Base-by-base conservation (phyloP, 2,329 filamentous ascomycete genomes). In the Cadophora sp. region DNA sequence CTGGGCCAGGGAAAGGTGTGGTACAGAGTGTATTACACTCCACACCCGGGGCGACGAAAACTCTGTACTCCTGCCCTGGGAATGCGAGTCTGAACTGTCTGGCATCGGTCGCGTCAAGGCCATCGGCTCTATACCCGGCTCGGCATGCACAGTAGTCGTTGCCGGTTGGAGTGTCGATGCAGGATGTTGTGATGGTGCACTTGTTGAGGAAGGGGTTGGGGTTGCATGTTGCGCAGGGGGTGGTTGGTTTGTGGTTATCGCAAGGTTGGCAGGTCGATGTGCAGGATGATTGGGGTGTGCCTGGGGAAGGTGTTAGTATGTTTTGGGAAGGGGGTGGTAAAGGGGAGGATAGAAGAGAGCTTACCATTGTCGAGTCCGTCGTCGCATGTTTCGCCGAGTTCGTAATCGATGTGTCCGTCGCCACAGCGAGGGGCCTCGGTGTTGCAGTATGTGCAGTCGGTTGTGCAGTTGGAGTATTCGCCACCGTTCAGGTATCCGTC, bases 21-120 rank as follows among this genome's bases (percentile, higher is more conserved):
- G 66, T 68, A n/a, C 66, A 68, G 33, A 68, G 62, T 2, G 62
- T 62, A 55, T 68, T 39, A 55, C 66, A 68, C n/a, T 51, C 41
- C 14, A 68, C 51, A 51, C 66, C 62, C 4, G 66, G 66, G 22
- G 58, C 62, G 18, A 68, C 66, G 45, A 68, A 68, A 41, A 65
- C 66, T 39, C 66, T 62, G 27, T 68, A 68, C 36, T 65, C 62
- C 45, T 68, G 62, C 5, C 62, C 66, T 0, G 62, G 43, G 48
- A 68, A 68, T 5, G 47, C 53, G 9, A 68, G 41, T 53, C 62
- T 62, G 24, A 68, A 68, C 33, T 68, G 66, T 55, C 51, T 65
- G 24, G 50, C 43, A 53, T 68, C 59, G 13, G 59, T 68, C 1
- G 66, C 6, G 9, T 20, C 59, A 8, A 68, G 51, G 9, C 41